Evolutionary conservation across 257 asterid genomes (phyloP).

Genomic region (Forsythia suspensa): DNA sequence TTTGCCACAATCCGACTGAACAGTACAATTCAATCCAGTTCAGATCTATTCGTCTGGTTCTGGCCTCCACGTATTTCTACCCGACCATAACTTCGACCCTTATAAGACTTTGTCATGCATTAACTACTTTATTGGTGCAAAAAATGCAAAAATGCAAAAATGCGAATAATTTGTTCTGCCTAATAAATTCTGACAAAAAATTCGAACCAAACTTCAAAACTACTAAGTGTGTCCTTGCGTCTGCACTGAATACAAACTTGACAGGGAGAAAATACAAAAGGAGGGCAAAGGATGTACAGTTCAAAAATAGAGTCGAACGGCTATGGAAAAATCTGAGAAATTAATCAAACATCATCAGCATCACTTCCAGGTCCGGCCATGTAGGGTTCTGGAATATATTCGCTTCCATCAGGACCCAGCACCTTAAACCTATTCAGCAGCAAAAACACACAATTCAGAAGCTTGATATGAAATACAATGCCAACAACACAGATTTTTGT

Average conservation of each 20-base stretch:
- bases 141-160: neutral
- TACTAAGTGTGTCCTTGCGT: neutral
- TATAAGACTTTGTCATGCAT: too few relatives aligned
- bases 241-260: neutral
- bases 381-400: conserved; percentile 45
- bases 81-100: too few relatives aligned
- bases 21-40: too few relatives aligned
- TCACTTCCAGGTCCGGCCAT: conserved; percentile 47
- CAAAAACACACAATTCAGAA: conserved; percentile 3
- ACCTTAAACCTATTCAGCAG: conserved; percentile 52
- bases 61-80: too few relatives aligned
- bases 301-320: conserved; percentile 6
- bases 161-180: neutral
- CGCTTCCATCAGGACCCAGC: conserved; percentile 77
- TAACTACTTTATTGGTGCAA: neutral
- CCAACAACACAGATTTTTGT: neutral
- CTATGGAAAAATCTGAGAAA: neutral
- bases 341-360: conserved; percentile 43
- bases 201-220: neutral
- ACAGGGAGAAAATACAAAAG: neutral
- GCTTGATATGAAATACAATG: neutral
- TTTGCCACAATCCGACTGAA: too few relatives aligned
- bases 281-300: conserved; percentile 24
- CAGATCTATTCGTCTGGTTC: too few relatives aligned
- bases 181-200: neutral